Base-by-base conservation (phyloP, 805 yeast genomes). In the Saturnispora serradocipensis region DNA sequence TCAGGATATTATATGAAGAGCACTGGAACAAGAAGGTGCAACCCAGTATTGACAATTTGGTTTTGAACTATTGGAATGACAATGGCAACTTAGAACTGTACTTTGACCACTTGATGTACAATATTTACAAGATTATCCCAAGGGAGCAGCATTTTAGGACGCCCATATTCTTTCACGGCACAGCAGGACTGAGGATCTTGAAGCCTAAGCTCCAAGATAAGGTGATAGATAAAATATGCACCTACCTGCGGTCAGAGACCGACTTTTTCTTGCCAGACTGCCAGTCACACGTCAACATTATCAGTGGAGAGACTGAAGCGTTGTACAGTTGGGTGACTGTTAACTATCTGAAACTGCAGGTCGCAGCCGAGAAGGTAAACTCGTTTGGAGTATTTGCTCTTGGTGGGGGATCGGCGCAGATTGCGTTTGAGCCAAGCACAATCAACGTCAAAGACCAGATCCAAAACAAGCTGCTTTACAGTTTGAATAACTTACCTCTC, bases 321-420 rank as follows among this genome's bases (percentile, higher is more conserved):
- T 54, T 82, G 11, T 80, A 80, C 57, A 82, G 84, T 2, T 84
- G 88, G 88, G 65, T 82, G 8, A 75, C 85, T 0, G 62, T 82
- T 25, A 84, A 83, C 59, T 80, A 78, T 48, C 61, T 80, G 54
- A 68, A 75, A 28, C 16, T 20, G 20, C 73, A 72, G 43, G 66
- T 67, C 45, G 74, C 72, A 51, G 63, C 71, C 11, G 22, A 44
- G 1, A 61, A 59, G 18, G 72, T 72, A 44, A 64, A 65, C 40
- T 75, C 85, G 0, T 80, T 73, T 54, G 88, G 87, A 0, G 60
- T 80, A 15, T 63, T 80, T 38, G 82, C 80, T 54, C 74, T 80
- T 80, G 85, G 85, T 10, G 86, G 84, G 0, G 82, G 83, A 0
- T 77, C 82, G 1, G 77, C 84, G 0, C 87, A 82, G 60, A 77